A percentile compares a stretch with the other conserved stretches of the same genome.
These are phyloP conservation scores for Rhynchospora tenuis DNA, from an alignment of 176 grass and related monocot species.

Conservation along the genomic window DNA sequence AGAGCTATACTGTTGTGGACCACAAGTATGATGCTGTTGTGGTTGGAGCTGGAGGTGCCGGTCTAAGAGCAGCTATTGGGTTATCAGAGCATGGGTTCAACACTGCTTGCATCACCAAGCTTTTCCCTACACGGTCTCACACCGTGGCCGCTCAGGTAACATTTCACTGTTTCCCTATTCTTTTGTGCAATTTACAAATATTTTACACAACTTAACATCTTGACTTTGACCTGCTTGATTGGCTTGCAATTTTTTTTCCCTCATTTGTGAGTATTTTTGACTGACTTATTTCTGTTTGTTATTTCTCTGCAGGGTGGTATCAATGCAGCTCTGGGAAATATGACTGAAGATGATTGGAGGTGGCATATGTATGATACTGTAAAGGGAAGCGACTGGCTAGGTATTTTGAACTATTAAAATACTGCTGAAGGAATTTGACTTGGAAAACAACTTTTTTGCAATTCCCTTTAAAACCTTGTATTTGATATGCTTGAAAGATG, in stretches of 20 bases:
- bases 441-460: not conserved
- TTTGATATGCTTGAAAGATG: not conserved
- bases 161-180: not conserved
- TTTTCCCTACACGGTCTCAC: constrained; percentile 94
- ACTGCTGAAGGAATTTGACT: not conserved
- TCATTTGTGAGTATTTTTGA: not conserved
- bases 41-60: constrained; percentile 86
- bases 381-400: constrained; percentile 95
- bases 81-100: constrained; percentile 96
- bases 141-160: constrained; percentile 86
- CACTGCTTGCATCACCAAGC: constrained; percentile 96
- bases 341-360: constrained; percentile 98
- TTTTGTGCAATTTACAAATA: not conserved
- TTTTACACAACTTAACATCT: not conserved
- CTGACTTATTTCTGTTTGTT: not conserved
- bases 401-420: constrained; percentile 35
- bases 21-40: constrained; percentile 94
- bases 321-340: constrained; percentile 97
- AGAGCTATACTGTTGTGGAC: constrained; percentile 87
- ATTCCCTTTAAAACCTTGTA: not conserved
- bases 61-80: constrained; percentile 83
- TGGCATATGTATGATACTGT: constrained; percentile 99
- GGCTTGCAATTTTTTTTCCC: not conserved
- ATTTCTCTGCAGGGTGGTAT: constrained; percentile 61
- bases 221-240: not conserved